Evolutionary conservation across 768 basidiomycete species (phyloP).

Genomic region (Mycena venus): DNA sequence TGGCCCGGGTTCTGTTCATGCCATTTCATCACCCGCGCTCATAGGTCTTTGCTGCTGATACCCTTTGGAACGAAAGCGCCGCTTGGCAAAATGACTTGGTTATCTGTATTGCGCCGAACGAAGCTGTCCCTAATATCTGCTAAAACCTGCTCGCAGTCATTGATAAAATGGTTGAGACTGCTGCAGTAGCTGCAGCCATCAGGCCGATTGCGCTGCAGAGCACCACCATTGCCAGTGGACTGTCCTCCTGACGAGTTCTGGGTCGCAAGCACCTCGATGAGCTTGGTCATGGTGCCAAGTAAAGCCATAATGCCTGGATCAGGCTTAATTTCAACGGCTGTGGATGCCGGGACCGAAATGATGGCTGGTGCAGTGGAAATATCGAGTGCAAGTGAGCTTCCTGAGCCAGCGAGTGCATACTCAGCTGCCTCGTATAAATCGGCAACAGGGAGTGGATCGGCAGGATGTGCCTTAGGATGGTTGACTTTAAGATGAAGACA

Average conservation of each 20-base stretch:
- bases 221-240: background rate
- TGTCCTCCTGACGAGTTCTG: background rate
- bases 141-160: constrained; percentile 35
- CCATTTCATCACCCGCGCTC: too few relatives aligned
- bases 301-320: constrained; percentile 18
- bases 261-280: constrained; percentile 15
- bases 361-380: background rate
- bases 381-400: background rate
- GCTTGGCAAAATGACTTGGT: constrained; percentile 38
- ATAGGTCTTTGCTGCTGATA: background rate
- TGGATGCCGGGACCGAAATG: background rate
- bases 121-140: constrained; percentile 35
- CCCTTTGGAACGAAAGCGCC: constrained; percentile 40
- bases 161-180: constrained; percentile 38
- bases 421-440: constrained; percentile 36
- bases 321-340: constrained; percentile 3
- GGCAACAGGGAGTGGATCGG: constrained; percentile 37
- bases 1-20: constrained; percentile 27
- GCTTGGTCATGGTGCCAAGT: constrained; percentile 2
- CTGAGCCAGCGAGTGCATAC: constrained; percentile 33
- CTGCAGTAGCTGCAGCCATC: constrained; percentile 38
- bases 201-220: background rate
- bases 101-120: constrained; percentile 37
- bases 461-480: constrained; percentile 33
- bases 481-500: constrained; percentile 37